Evolutionary conservation across 2,329 filamentous ascomycete genomes (phyloP).

Genomic region (Neonectria coccinea): DNA sequence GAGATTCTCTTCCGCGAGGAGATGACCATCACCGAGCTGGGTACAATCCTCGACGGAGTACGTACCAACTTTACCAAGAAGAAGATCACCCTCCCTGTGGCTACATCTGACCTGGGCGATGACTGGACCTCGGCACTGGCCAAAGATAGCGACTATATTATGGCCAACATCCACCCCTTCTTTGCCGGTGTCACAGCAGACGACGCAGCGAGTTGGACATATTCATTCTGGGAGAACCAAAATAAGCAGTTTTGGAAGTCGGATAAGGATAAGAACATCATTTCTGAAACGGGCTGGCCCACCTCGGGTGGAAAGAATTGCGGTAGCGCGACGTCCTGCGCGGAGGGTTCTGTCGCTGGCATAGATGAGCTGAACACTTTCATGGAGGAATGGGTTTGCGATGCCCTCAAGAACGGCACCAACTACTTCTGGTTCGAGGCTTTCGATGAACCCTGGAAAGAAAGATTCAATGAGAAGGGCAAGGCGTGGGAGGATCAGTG

Average conservation of each 20-base stretch:
- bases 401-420: constrained; percentile 81
- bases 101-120: constrained; percentile 89
- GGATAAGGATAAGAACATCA: constrained; percentile 76
- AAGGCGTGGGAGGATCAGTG: constrained; percentile 95
- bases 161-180: constrained; percentile 98
- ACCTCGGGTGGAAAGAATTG: constrained; percentile 84
- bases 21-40: constrained; percentile 74
- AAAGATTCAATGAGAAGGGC: constrained; percentile 72
- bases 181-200: constrained; percentile 82
- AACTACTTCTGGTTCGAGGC: constrained; percentile 98
- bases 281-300: constrained; percentile 94
- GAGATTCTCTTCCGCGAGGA: constrained; percentile 82
- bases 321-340: constrained; percentile 67
- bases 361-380: constrained; percentile 87
- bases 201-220: constrained; percentile 83
- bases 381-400: constrained; percentile 87
- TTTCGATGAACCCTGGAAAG: constrained; percentile 97
- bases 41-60: constrained; percentile 73
- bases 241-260: constrained; percentile 74
- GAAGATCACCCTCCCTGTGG: constrained; percentile 78
- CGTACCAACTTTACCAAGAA: constrained; percentile 77
- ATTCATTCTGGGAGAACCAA: constrained; percentile 79
- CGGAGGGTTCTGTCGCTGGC: constrained; percentile 79
- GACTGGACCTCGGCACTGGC: constrained; percentile 83
- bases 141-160: constrained; percentile 82